Evolutionary conservation across 495 filamentous ascomycete species (phyloP), one percentile per base, ranked within the genome.

Genomic region (Penicillium alfredii): DNA sequence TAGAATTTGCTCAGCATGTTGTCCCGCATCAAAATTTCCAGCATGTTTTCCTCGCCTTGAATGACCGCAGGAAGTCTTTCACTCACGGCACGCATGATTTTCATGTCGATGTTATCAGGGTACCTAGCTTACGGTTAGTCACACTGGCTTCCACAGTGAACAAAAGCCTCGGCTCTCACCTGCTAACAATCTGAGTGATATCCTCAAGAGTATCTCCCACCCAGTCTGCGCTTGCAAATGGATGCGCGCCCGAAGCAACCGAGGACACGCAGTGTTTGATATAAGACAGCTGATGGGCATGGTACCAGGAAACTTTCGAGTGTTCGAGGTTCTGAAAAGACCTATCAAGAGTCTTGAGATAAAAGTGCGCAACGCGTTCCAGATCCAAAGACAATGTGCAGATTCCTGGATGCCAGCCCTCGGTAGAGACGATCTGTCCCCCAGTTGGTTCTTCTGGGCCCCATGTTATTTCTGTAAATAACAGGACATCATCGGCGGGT

Each of bases 1-100:
- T 74, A 72, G 20, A 69, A 65, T 16, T 53, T 28, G 13, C 53
- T 45, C 0, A 77, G 51, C 47, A 64, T 44, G 12, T 62, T 44
- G 13, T 69, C 56, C 8, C 52, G 28, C 29, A 51, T 61, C 51
- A 74, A 58, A 22, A 57, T 47, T 24, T 74, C 69, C 19, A 71
- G 53, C 4, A 66, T 49, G 4, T 53, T 55, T 8, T 44, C 49
- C n/a, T 70, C 51, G 2, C 64, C 61, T 0, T 64, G 53, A 6
- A 76, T 35, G 11, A 68, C 43, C 19, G 41, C 33, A 3, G 54
- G 30, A 3, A 74, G 45, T 27, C 56, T 58, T 17, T 68, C 51
- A 3, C 66, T 69, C 8, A 71, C 44, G 0, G 43, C 40, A 1
- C 29, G 30, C 13, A 64, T 36, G 19, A 48, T 31, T 15, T 50